Evolutionary conservation across 2,329 filamentous ascomycete genomes (phyloP), one percentile per base, ranked within the genome.

Genomic region (Parastagonospora nodorum): DNA sequence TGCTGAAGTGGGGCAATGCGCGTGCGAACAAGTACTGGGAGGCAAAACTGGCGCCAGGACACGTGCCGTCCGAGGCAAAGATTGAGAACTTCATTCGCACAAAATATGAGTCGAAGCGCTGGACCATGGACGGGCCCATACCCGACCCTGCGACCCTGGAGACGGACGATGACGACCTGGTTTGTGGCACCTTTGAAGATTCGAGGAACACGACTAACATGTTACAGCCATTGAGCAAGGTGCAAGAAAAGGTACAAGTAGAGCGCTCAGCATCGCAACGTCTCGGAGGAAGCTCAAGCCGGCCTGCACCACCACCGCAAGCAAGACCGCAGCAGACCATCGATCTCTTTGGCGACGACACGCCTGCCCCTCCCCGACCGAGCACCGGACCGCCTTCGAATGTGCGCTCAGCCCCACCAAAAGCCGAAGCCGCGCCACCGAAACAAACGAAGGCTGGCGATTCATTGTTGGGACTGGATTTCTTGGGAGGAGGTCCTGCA

Each of bases 21-120:
- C 88, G 92, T 74, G 94, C 94, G 49, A 99, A 99, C 80, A 97
- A 96, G 81, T 87, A 97, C 75, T 99, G 93, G 93, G 95, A 99
- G 77, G 85, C 90, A 56, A 99, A 97, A 78, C 78, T 99, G 68
- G 92, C 93, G 2, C 78, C 88, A 11, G 92, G 92, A 52, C 94
- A 99, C 75, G 86, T 93, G 40, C 94, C 94, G 1, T 96, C 93
- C 16, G 95, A 99, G 79, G 84, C 89, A 61, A 99, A 99, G 82
- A 97, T 99, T 65, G 94, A 99, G 82, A 99, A 97, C 80, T 99
- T 99, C 71, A 97, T 99, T 67, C 87, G 94, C 61, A 99, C 95
- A 49, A 99, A 99, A 77, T 99, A 99, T 75, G 94, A 99, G 74
- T 89, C 94, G 46, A 97, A 96, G 84, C 84, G 95, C 78, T 99